Conservation (phyloP, 2,329 filamentous ascomycete genomes). For the Epichloe gansuensis region DNA sequence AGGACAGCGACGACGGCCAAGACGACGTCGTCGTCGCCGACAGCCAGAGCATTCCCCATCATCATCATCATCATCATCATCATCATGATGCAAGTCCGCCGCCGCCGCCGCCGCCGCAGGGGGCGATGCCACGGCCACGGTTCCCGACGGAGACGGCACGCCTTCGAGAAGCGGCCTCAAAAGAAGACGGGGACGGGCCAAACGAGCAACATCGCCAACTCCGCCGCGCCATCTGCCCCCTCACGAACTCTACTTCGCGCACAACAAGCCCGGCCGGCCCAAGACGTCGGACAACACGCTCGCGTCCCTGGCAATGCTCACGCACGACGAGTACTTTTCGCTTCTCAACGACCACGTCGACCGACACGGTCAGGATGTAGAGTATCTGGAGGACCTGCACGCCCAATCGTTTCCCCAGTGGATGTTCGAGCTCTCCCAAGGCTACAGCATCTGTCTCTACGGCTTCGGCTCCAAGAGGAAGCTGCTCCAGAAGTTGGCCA, state of each 20-base stretch:
- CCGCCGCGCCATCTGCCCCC: constrained; percentile 72
- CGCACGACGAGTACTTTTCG: constrained; percentile 84
- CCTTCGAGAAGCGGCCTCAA: constrained; percentile 26
- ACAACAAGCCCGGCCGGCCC: constrained; percentile 69
- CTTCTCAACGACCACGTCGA: constrained; percentile 50
- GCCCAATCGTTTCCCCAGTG: constrained; percentile 78
- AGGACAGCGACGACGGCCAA: constrained; percentile 56
- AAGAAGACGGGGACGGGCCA: constrained; percentile 9
- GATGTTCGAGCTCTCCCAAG: constrained; percentile 77
- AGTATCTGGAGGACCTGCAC: constrained; percentile 64
- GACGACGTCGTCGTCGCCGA: constrained; percentile 63
- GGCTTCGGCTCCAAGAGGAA: constrained; percentile 82
- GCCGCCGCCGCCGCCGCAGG: constrained; percentile 31
- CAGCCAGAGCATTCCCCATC: constrained; percentile 15
- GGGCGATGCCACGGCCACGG: constrained; percentile 11
- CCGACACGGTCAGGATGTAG: constrained; percentile 56
- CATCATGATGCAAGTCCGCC: no score
- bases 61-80: no score
- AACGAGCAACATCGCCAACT: constrained; percentile 50
- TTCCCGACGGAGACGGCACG: constrained; percentile 21
- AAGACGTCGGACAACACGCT: constrained; percentile 85
- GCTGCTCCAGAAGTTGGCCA: constrained; percentile 64
- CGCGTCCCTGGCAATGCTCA: constrained; percentile 60
- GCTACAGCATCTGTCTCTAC: constrained; percentile 83
- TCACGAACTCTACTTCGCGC: constrained; percentile 87